A percentile compares a stretch with the other conserved stretches of the same genome.
Evolutionary conservation across 2,329 filamentous ascomycete genomes (phyloP).

Genomic region (Fusarium camptoceras): DNA sequence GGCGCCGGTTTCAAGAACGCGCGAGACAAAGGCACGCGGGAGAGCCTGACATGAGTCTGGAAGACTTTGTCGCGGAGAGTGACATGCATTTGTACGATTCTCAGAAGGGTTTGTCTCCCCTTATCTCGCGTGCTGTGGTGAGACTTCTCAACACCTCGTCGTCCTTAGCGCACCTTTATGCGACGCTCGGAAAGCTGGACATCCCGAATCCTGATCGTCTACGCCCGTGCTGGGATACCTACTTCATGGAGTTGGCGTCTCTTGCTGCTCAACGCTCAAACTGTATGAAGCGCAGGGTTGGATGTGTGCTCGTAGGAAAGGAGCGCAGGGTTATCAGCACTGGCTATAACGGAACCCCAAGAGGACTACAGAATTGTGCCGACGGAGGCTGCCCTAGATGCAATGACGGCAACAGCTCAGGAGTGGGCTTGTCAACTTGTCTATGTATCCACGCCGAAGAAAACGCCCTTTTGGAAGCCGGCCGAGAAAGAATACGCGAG

Average conservation of each 20-base stretch:
- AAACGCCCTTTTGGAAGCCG: constrained; percentile 94
- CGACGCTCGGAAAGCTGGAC: constrained; percentile 78
- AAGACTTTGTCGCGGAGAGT: constrained; percentile 67
- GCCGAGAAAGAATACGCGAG: constrained; percentile 86
- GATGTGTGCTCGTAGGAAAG: constrained; percentile 86
- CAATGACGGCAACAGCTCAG: constrained; percentile 78
- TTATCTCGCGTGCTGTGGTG: constrained; percentile 85
- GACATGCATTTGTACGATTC: constrained; percentile 83
- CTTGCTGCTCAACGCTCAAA: constrained; percentile 91
- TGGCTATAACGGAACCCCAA: constrained; percentile 97
- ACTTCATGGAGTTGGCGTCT: constrained; percentile 97
- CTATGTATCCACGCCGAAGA: constrained; percentile 98
- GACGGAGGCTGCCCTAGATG: constrained; percentile 92
- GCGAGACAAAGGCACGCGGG: constrained; percentile 34
- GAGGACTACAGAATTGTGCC: constrained; percentile 88
- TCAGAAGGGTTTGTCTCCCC: constrained; percentile 72
- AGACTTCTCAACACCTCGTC: constrained; percentile 87
- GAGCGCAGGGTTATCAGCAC: constrained; percentile 91
- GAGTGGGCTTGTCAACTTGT: constrained; percentile 84
- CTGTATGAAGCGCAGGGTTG: constrained; percentile 98
- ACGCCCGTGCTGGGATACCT: constrained; percentile 92
- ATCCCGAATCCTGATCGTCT: constrained; percentile 83
- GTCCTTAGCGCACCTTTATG: constrained; percentile 76
- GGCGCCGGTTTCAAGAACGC: constrained; percentile 75
- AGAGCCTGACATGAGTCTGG: constrained; percentile 56